A percentile compares a stretch with the other conserved stretches of the same genome.
Conservation (phyloP, 257 asterid genomes). For the Lycium ferocissimum region DNA sequence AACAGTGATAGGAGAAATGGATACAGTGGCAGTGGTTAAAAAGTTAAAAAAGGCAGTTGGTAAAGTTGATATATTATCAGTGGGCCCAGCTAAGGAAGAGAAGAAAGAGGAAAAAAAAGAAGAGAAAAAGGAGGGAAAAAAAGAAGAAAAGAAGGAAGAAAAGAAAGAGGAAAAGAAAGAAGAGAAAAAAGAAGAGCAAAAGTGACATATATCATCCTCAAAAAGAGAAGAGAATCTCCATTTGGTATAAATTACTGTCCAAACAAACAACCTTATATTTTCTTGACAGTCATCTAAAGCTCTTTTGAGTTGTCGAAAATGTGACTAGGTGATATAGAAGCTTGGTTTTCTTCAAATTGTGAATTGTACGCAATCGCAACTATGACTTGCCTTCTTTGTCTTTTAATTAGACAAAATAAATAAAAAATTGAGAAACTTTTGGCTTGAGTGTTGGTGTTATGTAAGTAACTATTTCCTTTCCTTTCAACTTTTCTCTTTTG, state of each 20-base stretch:
- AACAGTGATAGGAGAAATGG: slow-evolving; percentile 81
- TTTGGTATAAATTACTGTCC: background rate
- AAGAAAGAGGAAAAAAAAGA: slow-evolving; percentile 52
- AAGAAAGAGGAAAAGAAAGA: slow-evolving; percentile 43
- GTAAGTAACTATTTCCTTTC: background rate
- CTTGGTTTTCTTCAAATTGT: background rate
- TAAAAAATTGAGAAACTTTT: background rate
- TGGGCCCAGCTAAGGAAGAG: slow-evolving; percentile 79
- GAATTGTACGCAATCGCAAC: background rate
- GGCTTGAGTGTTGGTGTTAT: background rate
- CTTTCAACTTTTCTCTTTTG: background rate
- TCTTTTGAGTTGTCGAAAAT: no score
- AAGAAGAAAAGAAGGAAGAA: slow-evolving; percentile 37
- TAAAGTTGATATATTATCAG: slow-evolving; percentile 67
- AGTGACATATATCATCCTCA: background rate
- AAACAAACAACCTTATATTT: background rate
- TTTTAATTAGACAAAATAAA: background rate
- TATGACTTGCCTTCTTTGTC: background rate
- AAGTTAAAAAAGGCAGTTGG: slow-evolving; percentile 66
- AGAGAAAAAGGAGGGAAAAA: slow-evolving; percentile 45
- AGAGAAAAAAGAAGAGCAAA: slow-evolving; percentile 38
- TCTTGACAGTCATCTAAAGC: no score
- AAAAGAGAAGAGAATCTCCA: background rate
- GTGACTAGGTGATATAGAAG: background rate
- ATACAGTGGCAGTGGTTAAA: slow-evolving; percentile 69